These are phyloP conservation scores for Eutrema yunnanense DNA, from an alignment of 345 rosid species.

Conservation along the genomic window DNA sequence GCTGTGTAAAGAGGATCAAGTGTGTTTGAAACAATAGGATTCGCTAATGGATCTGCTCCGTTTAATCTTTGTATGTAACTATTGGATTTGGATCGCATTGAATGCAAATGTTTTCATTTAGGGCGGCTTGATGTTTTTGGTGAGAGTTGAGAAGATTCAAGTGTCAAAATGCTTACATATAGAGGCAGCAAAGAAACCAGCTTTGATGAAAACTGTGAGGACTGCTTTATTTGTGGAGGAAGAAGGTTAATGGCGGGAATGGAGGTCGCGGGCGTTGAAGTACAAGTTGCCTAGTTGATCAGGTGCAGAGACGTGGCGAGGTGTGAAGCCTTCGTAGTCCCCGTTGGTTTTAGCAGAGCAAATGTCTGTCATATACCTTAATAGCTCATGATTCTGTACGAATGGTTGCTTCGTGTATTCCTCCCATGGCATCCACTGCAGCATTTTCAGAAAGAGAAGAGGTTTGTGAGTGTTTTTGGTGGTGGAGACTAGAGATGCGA, in stretches of 20 bases:
- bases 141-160: neutral
- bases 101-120: conserved; percentile 13
- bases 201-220: neutral
- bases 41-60: conserved; percentile 10
- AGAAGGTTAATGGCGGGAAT: conserved; percentile 11
- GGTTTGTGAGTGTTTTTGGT: neutral
- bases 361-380: conserved; percentile 27
- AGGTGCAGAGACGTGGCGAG: conserved; percentile 22
- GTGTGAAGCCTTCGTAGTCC: conserved; percentile 33
- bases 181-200: neutral
- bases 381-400: conserved; percentile 31
- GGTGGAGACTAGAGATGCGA: neutral
- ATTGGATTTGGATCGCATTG: conserved; percentile 2
- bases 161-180: conserved; percentile 8
- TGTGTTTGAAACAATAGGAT: conserved; percentile 10
- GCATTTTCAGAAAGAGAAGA: conserved; percentile 6
- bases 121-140: neutral
- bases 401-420: conserved; percentile 34
- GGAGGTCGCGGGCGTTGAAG: conserved; percentile 27
- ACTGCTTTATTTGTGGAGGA: neutral
- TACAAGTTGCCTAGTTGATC: conserved; percentile 27
- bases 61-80: conserved; percentile 10
- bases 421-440: conserved; percentile 77
- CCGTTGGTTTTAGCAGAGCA: conserved; percentile 33
- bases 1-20: conserved; percentile 28